Base-by-base conservation (phyloP, 768 basidiomycete species). In the Lentinula sp. region DNA sequence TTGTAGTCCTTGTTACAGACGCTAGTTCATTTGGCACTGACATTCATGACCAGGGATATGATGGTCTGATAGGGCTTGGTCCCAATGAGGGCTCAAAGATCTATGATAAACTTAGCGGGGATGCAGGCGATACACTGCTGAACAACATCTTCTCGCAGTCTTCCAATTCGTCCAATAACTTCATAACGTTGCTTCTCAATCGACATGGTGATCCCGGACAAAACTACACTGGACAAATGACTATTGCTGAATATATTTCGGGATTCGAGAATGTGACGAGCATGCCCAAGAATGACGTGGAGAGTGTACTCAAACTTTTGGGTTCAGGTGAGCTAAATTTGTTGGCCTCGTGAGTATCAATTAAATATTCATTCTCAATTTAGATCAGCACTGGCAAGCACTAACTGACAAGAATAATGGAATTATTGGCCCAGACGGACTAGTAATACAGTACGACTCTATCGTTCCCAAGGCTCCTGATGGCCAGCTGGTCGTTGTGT, bases 311-410 rank as follows among this genome's bases (percentile, higher is more conserved):
- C 65, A 75, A 74, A 61, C 71, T 88, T 45, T 74, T 87, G 35
- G 71, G 82, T 68, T 76, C 79, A 58, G 77, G 77, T 76, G 20
- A 48, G n/a, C 35, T 12, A 33, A 45, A 9, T 13, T 53, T 8
- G 15, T 43, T 20, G 23, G 28, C 37, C 16, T 8, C 43, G 4
- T 39, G 43, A n/a, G 48, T 10, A 9, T n/a, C 12, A 39, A 20
- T 15, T 16, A 12, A 6, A 12, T 18, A 37, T 23, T 33, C n/a
- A 20, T 41, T 13, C 6, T 32, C 54, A 48, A 7, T 57, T 60
- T 37, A 68, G 87, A 91, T 66, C 91, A 92, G 73, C 91, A 93
- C 71, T 93, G 90, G 90, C 89, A 91, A 66, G 77, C 85, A 12
- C 71, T 86, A 59, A 85, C 87, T 0, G 88, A 92, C 73, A 79